Evolutionary conservation across 768 basidiomycete genomes (phyloP), one percentile per base, ranked within the genome.

Genomic region (Lanmaoa pseudosensibilis): DNA sequence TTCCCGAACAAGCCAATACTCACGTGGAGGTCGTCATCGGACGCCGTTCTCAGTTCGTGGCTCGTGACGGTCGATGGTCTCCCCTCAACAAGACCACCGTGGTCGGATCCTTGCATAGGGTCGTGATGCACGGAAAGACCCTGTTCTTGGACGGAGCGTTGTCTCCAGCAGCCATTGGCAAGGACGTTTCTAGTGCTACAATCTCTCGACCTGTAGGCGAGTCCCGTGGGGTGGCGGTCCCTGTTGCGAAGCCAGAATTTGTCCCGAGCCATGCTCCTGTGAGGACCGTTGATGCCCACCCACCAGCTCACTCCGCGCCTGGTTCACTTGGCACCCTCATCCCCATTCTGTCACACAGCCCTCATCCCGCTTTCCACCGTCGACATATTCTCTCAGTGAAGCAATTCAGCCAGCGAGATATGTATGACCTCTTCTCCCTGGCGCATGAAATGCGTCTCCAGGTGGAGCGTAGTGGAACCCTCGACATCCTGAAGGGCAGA

Each of bases 401-500:
- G 69, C 94, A 98, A 61, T 94, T 98, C 74, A 85, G 78, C 37
- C 85, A 90, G 52, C 85, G 87, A 43, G 94, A 99, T 65, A 80
- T 98, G 57, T 90, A 98, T 68, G 90, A 92, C 59, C 83, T 99
- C 39, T 99, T 98, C 78, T 87, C 91, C 45, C 77, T 98, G 48
- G 96, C 97, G 1, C 88, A 93, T 62, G 97, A 99, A 75, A 95
- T 99, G 94, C 89, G 92, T 48, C 81, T 93, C 37, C 94, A 94
- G 66, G 94, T 98, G 15, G 97, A 99, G 73, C 84, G 94, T 32
- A 89, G 86, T 65, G 93, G 94, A 2, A 81, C 83, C 1, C 78
- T 98, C 54, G 94, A 98, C 62, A 84, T 97, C 55, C 79, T 98
- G 44, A 90, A 88, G 60, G 96, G 96, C 37, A 91, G 88, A 57